Base-by-base conservation (phyloP, 139 green algal genomes). In the Tetratostichococcus sp. region DNA sequence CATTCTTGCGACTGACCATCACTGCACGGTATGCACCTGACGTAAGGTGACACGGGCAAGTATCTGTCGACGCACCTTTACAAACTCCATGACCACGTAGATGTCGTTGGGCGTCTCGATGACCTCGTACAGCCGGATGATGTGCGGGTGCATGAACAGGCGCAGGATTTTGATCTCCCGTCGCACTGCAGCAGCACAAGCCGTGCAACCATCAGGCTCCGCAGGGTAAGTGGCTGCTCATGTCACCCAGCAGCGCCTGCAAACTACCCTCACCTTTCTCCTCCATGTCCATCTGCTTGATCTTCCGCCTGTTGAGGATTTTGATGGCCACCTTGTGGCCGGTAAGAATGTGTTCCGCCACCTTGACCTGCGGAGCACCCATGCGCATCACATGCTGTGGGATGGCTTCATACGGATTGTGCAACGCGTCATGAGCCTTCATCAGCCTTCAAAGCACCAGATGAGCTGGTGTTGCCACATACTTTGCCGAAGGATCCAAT, bases 281-380 rank as follows among this genome's bases (percentile, higher is more conserved):
- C 58, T 99, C 96, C 96, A 99, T 99, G 75, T 99, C 96, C 94
- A 99, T 99, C 26, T 94, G 86, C 83, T 95, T 94, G 30, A 99
- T 98, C 84, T 99, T 99, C 73, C 92, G 92, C n/a, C 90, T 79
- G 81, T 99, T 99, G 26, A 99, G 78, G 70, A 99, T 99, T 76
- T 99, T 99, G 73, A 99, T 97, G 8, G 96, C 96, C 30, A 99
- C 96, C 81, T 98, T 98, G 78, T 98, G 94, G 14, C 93, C 92
- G 17, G 96, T 99, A 17, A 97, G 75, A 6, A 97, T 88, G 84
- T 99, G 96, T 86, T 99, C 96, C 4, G 96, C 96, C 2, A 99
- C 85, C 69, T 98, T 98, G 26, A 98, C 93, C 92, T 97, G 85
- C 28, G 67, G n/a, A n/a, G n/a, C n/a, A n/a, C n/a, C n/a, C n/a